These are phyloP conservation scores for Fusarium sp. DNA, from an alignment of 2,329 filamentous ascomycete genomes.

Conservation along the genomic window DNA sequence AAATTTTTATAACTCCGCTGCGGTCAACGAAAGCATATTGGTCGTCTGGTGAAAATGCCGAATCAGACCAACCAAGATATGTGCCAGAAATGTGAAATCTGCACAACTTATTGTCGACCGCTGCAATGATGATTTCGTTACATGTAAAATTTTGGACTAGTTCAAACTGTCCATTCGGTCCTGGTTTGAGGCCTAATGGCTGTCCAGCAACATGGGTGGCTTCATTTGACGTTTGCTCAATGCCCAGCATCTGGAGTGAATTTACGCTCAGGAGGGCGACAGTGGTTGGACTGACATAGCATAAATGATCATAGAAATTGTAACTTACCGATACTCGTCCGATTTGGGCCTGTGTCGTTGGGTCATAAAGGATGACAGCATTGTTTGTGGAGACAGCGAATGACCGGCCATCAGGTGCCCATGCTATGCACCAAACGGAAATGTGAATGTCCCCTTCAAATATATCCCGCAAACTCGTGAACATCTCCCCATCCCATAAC, in stretches of 20 bases:
- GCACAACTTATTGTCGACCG: fast-evolving
- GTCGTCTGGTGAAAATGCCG: no score
- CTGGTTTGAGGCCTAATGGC: no score
- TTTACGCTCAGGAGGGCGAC: fast-evolving
- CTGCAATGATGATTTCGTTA: fast-evolving
- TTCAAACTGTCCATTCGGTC: no score
- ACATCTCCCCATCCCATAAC: neutral
- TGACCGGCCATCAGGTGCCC: neutral
- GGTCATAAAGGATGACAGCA: neutral
- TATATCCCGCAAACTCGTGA: fast-evolving
- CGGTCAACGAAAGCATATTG: no score
- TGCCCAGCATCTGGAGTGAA: fast-evolving
- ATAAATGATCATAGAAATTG: fast-evolving
- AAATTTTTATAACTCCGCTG: fast-evolving
- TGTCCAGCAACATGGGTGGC: fast-evolving
- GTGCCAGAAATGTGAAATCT: no score
- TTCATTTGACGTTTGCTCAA: no score
- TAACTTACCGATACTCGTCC: no score
- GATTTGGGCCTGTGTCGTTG: fast-evolving
- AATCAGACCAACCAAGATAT: no score
- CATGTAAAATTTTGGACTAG: no score
- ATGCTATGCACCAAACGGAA: fast-evolving
- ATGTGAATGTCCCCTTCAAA: fast-evolving
- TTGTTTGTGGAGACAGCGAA: fast-evolving
- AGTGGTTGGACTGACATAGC: no score